Evolutionary conservation across 495 filamentous ascomycete species (phyloP), one percentile per base, ranked within the genome.

Genomic region (Daldinia vernicosa): DNA sequence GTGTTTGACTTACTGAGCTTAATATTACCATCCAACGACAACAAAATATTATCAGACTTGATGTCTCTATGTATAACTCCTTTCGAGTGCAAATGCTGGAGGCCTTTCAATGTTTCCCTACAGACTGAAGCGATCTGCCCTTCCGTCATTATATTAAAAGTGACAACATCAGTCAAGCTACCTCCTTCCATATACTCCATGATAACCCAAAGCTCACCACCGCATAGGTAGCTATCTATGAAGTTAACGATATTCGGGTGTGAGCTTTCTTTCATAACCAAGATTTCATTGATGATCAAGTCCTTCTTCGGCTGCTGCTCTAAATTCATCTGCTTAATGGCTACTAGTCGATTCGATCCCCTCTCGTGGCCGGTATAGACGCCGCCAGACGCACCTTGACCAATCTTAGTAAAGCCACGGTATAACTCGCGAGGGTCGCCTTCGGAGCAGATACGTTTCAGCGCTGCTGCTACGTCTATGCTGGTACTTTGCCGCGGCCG

Each of bases 121-220:
- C 95, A 98, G 30, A 99, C 94, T 4, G 93, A 92, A 12, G 95
- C 93, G 78, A 99, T 99, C 80, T 99, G 95, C 8, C 91, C 92
- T 77, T 99, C 95, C 19, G 89, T 92, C 95, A 99, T 98, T 66
- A 98, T 95, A 79, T 99, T 99, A 80, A 95, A 98, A 11, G 95
- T 98, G 39, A 99, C 95, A 27, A 99, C 95, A 80, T 99, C 95
- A 2, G 95, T 99, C 78, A 99, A 81, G 82, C 93, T 97, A 35
- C 95, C 95, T 52, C 95, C 95, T 77, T 99, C 95, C 95, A 99
- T 99, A 72, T 93, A 99, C 78, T 99, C 95, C 95, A 99, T 99
- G 28, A 98, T 93, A 12, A 99, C 95, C 95, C 95, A 99, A 43
- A 99, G 80, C 77, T 99, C 95, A 19, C 95, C 89, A 4, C 87